A percentile compares a stretch with the other conserved stretches of the same genome.
Conservation (phyloP, 768 basidiomycete genomes). For the Boletus subparvulus region DNA sequence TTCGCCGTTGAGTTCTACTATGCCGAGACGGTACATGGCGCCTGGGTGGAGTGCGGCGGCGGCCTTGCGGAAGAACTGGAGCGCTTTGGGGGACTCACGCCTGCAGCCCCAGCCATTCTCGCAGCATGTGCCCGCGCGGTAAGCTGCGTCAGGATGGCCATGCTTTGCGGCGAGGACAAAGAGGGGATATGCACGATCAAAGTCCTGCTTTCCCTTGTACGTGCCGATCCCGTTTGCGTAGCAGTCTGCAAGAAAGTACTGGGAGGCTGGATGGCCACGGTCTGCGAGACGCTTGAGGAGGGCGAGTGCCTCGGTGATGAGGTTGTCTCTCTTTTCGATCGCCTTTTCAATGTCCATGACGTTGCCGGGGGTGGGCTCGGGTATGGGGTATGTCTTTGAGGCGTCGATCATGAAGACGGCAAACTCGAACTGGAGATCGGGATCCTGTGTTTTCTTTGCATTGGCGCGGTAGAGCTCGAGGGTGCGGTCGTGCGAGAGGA, state of each 20-base stretch:
- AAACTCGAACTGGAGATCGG: constrained; percentile 96
- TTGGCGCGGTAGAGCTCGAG: constrained; percentile 96
- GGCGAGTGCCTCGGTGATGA: constrained; percentile 82
- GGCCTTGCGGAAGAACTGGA: constrained; percentile 93
- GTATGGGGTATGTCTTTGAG: constrained; percentile 84
- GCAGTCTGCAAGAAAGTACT: constrained; percentile 98
- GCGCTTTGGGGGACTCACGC: constrained; percentile 85
- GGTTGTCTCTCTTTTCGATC: constrained; percentile 78
- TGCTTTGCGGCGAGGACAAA: constrained; percentile 97
- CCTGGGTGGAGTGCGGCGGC: constrained; percentile 89
- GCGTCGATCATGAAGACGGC: constrained; percentile 99
- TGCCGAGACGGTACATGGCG: constrained; percentile 95
- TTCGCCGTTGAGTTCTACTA: constrained; percentile 95
- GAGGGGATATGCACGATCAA: constrained; percentile 94
- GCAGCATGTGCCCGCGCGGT: constrained; percentile 95
- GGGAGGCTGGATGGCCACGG: constrained; percentile 89
- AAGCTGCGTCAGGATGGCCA: constrained; percentile 92
- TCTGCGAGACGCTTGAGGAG: constrained; percentile 92
- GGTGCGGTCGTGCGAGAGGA: constrained; percentile 93
- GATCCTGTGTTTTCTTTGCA: constrained; percentile 98
- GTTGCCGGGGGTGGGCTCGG: constrained; percentile 65
- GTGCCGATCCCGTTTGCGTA: constrained; percentile 98
- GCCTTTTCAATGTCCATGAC: constrained; percentile 81
- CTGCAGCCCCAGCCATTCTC: constrained; percentile 99
- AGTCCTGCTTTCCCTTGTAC: constrained; percentile 86